These are phyloP conservation scores for Raffaelea deltoideospora DNA, from an alignment of 2,329 filamentous ascomycete genomes.

Conservation along the genomic window DNA sequence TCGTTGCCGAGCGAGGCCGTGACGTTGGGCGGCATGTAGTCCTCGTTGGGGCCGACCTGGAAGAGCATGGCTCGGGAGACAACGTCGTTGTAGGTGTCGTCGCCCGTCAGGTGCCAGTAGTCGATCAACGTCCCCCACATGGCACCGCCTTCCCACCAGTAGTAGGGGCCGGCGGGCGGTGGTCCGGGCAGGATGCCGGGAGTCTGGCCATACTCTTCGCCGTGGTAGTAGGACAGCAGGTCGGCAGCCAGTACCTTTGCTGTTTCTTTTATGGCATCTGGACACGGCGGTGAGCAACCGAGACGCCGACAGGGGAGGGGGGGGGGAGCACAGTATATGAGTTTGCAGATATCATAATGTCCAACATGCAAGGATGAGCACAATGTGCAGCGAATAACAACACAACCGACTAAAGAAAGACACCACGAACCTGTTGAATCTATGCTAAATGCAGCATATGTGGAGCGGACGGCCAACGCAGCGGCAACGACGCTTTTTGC, in stretches of 20 bases:
- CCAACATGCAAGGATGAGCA: too few species aligned
- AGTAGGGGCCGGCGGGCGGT: conserved; percentile 18
- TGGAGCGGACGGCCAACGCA: too few species aligned
- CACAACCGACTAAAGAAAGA: not conserved
- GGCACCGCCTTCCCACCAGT: conserved; percentile 18
- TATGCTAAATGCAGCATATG: conserved; percentile 2
- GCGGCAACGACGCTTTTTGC: too few species aligned
- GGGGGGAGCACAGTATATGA: too few species aligned
- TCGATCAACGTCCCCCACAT: conserved; percentile 21
- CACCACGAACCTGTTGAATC: conserved; percentile 3
- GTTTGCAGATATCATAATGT: too few species aligned
- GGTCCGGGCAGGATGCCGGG: conserved; percentile 18
- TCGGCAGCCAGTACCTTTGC: conserved; percentile 13
- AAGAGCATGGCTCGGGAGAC: conserved; percentile 27
- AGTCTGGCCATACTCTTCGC: conserved; percentile 14
- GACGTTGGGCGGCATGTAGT: conserved; percentile 34
- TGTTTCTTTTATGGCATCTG: conserved; percentile 10
- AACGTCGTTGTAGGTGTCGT: conserved; percentile 34
- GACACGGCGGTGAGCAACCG: too few species aligned
- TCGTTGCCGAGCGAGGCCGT: conserved; percentile 36
- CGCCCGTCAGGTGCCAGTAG: conserved; percentile 25
- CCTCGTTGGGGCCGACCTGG: conserved; percentile 28
- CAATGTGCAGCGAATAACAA: not conserved
- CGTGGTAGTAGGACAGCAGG: conserved; percentile 17
- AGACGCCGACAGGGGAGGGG: too few species aligned